These are phyloP conservation scores for Penicillium italicum DNA, from an alignment of 2,329 filamentous ascomycete species.

Conservation along the genomic window DNA sequence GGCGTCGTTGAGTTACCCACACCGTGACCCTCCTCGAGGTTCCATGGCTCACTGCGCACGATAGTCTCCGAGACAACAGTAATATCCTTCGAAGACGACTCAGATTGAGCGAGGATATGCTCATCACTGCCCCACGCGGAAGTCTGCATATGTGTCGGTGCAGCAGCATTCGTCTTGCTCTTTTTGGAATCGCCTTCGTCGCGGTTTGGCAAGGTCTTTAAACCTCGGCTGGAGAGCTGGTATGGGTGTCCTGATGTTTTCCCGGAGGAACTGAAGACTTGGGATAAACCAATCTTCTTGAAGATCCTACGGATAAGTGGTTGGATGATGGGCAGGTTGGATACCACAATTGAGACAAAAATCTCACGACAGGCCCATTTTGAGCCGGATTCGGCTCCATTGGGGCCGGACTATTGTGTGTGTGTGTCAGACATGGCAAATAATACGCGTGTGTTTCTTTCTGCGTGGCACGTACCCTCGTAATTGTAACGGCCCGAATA, in stretches of 20 bases:
- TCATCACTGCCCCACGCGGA: slow-evolving; percentile 32
- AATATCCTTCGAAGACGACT: slow-evolving; percentile 18
- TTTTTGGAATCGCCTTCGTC: slow-evolving; percentile 13
- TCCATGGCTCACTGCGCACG: slow-evolving; percentile 24
- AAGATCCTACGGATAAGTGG: slow-evolving; percentile 28
- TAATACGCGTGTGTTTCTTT: not conserved
- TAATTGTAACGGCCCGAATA: slow-evolving; percentile 50
- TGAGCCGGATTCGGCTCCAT: slow-evolving; percentile 37
- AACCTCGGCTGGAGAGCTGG: slow-evolving; percentile 19
- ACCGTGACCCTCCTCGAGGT: not conserved
- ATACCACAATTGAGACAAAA: slow-evolving; percentile 42
- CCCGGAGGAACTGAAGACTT: slow-evolving; percentile 24
- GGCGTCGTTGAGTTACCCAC: slow-evolving; percentile 6
- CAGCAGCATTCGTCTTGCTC: slow-evolving; percentile 9
- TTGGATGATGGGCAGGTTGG: slow-evolving; percentile 43
- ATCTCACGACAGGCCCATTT: slow-evolving; percentile 44
- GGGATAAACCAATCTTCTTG: slow-evolving; percentile 26
- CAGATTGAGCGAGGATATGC: slow-evolving; percentile 18
- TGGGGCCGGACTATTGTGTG: slow-evolving; percentile 25
- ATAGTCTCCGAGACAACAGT: slow-evolving; percentile 28
- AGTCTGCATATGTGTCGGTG: slow-evolving; percentile 13
- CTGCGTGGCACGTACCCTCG: slow-evolving; percentile 29
- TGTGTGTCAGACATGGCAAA: not conserved
- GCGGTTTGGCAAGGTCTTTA: slow-evolving; percentile 13
- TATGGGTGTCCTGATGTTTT: slow-evolving; percentile 20